phyloP scores from a whole-genome alignment of 768 basidiomycete species.

The Pulveroboletus sp. region DNA sequence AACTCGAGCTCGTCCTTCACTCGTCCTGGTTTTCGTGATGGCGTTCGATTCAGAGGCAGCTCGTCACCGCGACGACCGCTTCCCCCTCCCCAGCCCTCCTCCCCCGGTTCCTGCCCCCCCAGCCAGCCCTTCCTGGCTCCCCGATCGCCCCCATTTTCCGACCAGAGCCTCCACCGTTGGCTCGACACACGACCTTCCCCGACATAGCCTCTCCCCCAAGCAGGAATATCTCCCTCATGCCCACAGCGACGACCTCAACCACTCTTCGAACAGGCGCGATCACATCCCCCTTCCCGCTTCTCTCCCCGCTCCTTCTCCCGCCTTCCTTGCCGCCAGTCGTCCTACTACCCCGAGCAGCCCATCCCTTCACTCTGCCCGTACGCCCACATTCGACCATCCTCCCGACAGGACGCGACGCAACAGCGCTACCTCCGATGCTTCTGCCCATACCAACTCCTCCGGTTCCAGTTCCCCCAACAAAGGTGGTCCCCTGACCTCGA shows the following conservation, averaged over 20 bases:
- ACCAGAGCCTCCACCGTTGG: conserved; percentile 63
- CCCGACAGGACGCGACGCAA: conserved; percentile 44
- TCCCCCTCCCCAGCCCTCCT: conserved; percentile 2
- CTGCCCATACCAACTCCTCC: conserved; percentile 53
- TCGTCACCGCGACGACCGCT: conserved; percentile 26
- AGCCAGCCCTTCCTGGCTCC: conserved; percentile 33
- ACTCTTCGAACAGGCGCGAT: conserved; percentile 28
- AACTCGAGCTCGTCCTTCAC: not conserved
- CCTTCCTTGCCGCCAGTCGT: conserved; percentile 51
- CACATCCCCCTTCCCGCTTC: conserved; percentile 11
- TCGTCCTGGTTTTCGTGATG: conserved; percentile 5
- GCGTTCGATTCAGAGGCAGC: conserved; percentile 28
- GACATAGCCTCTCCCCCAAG: conserved; percentile 37
- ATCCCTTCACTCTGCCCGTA: conserved; percentile 42
- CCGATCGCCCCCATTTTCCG: conserved; percentile 53
- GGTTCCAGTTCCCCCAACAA: conserved; percentile 35
- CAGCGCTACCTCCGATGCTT: conserved; percentile 48
- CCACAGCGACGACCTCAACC: conserved; percentile 68
- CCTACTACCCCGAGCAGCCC: conserved; percentile 65
- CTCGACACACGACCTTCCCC: conserved; percentile 49
- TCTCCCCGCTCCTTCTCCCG: conserved; percentile 42
- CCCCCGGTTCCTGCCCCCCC: conserved; percentile 36
- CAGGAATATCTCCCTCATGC: conserved; percentile 42
- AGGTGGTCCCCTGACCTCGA: conserved; percentile 45
- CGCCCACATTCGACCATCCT: conserved; percentile 52